Base-by-base conservation (phyloP, 148 eudicot genomes). In the Euryodendron excelsum region DNA sequence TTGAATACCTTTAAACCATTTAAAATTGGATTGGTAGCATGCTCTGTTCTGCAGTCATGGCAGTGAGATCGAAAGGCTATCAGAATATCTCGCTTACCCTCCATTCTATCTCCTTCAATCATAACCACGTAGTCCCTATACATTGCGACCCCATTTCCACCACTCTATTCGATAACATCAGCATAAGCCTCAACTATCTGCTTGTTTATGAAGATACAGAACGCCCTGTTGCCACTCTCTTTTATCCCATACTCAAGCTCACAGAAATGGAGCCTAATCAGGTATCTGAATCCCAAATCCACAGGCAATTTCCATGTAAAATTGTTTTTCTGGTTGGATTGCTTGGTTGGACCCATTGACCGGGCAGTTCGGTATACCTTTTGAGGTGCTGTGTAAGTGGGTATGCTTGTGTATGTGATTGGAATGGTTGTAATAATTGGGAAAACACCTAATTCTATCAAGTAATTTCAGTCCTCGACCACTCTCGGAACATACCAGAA, bases 1-100 rank as follows among this genome's bases (percentile, higher is more conserved):
- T 85, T 85, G 34, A 85, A 77, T 23, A 85, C 69, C 75, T 85
- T 84, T 28, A 85, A 17, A 1, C 85, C 87, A 18, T 52, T 85
- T 13, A 84, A 11, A 9, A 74, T 14, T 17, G 45, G 62, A 74
- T 84, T n/a, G n/a, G n/a, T n/a, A n/a, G n/a, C 86, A 6, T n/a
- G 37, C 6, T 17, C 23, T 72, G 12, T 8, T 34, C 14, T 55
- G 60, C n/a, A n/a, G n/a, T n/a, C n/a, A 27, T 50, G 50, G 18
- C 13, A 7, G 5, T 36, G 12, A 31, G 82, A 76, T 8, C 6
- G 61, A 20, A 78, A 17, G 10, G 37, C 37, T 2, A 83, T 65
- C 21, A n/a, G 34, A 0, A 83, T 67, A 55, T 8, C 1, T 2
- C 69, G 61, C 60, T 80, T 80, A 27, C 44, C 70, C 14, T 44